Percentiles rank a stretch among this genome's conserved stretches.
Evolutionary conservation across 2,329 filamentous ascomycete genomes (phyloP).

Genomic region (Thyridium curvatum): DNA sequence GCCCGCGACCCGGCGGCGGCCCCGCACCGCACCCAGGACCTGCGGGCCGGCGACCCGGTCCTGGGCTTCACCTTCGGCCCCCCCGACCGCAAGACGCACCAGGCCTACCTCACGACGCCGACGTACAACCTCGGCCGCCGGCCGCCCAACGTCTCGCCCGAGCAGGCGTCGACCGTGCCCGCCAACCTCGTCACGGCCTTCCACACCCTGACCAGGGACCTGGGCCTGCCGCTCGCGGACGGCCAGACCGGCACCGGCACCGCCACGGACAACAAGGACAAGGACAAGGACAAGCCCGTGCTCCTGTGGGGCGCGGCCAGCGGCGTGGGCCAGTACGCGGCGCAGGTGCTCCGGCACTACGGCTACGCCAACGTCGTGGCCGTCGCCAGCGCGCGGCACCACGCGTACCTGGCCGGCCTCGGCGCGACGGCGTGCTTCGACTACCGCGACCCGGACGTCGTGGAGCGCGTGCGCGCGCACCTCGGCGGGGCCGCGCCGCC

Average conservation of each 20-base stretch:
- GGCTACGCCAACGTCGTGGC: slow-evolving; percentile 45
- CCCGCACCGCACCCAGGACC: not conserved
- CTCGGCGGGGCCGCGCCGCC: slow-evolving; percentile 22
- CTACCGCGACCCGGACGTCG: slow-evolving; percentile 30
- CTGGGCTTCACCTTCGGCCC: slow-evolving; percentile 46
- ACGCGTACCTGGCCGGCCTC: slow-evolving; percentile 32
- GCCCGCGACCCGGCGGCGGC: slow-evolving; percentile 18
- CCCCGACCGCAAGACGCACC: slow-evolving; percentile 43
- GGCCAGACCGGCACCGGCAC: slow-evolving; percentile 24
- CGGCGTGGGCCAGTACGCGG: slow-evolving; percentile 42
- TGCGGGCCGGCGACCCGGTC: slow-evolving; percentile 44
- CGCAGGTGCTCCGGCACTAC: slow-evolving; percentile 46
- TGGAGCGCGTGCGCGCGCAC: slow-evolving; percentile 24
- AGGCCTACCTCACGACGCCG: slow-evolving; percentile 47
- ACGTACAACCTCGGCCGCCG: slow-evolving; percentile 42
- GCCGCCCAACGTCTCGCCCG: slow-evolving; percentile 29
- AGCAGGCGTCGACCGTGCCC: slow-evolving; percentile 45
- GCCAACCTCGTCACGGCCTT: slow-evolving; percentile 55
- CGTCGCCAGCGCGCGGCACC: slow-evolving; percentile 37
- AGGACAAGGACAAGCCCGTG: slow-evolving; percentile 30
- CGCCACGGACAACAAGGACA: too few relatives aligned
- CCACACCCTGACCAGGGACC: slow-evolving; percentile 42
- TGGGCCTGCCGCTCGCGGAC: slow-evolving; percentile 53
- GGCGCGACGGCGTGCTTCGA: slow-evolving; percentile 42
- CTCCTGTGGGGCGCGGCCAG: slow-evolving; percentile 47